Conservation (phyloP, 148 eudicot genomes). For the Oxyria digyna region DNA sequence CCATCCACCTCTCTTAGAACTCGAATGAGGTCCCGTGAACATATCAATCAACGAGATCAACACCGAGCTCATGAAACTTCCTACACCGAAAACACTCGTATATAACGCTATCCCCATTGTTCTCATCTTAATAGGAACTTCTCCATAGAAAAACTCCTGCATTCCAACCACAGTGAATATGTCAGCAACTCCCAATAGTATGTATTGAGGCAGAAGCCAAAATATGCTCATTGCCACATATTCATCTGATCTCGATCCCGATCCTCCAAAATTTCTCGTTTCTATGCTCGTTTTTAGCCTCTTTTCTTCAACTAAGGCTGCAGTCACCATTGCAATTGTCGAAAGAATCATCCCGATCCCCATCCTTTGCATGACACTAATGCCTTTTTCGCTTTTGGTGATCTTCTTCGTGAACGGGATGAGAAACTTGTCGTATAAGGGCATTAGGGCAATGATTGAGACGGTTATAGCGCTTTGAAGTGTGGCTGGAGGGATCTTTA, state of each 20-base stretch:
- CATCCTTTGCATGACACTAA: constrained; percentile 67
- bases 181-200: constrained; percentile 68
- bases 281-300: constrained; percentile 28
- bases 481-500: constrained; percentile 81
- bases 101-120: constrained; percentile 81
- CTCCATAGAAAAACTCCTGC: constrained; percentile 85
- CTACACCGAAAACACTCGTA: constrained; percentile 79
- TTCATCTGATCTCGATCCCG: background rate
- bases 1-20: constrained; percentile 41
- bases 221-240: constrained; percentile 30
- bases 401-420: constrained; percentile 44
- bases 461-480: constrained; percentile 60
- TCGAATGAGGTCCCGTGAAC: constrained; percentile 16
- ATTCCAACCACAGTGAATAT: constrained; percentile 84
- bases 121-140: constrained; percentile 64
- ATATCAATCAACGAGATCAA: constrained; percentile 44
- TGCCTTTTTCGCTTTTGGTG: constrained; percentile 47
- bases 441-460: constrained; percentile 66
- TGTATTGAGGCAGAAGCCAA: constrained; percentile 83
- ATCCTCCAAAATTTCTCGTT: background rate
- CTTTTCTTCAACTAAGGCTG: constrained; percentile 56
- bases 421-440: constrained; percentile 53
- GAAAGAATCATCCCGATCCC: constrained; percentile 79
- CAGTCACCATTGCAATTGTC: constrained; percentile 64
- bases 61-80: constrained; percentile 67